Percentiles rank a stretch among this genome's conserved stretches.
Conservation (phyloP, 2,329 filamentous ascomycete genomes). For the Fusarium abutilonis region DNA sequence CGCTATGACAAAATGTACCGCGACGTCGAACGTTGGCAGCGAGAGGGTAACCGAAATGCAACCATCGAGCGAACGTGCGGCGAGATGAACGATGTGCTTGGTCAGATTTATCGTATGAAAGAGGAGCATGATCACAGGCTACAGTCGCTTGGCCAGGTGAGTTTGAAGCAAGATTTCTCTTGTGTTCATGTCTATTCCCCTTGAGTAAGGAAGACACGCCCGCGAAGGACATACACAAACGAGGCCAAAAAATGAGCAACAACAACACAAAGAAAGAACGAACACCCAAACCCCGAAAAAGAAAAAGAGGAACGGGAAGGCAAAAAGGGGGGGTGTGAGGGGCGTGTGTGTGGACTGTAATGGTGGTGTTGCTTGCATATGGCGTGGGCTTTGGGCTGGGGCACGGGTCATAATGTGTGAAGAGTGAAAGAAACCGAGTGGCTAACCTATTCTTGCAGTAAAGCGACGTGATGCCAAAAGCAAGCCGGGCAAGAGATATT, state of each 20-base stretch:
- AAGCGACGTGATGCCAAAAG: conserved; percentile 28
- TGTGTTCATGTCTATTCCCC: conserved; percentile 6
- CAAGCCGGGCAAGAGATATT: conserved; percentile 18
- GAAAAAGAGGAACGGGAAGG: conserved; percentile 28
- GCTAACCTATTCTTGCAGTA: conserved; percentile 28
- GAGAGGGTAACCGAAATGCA: conserved; percentile 77
- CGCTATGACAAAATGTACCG: conserved; percentile 77
- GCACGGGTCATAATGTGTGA: conserved; percentile 3
- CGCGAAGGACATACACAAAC: conserved; percentile 1
- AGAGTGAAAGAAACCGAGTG: conserved; percentile 23
- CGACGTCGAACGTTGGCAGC: conserved; percentile 80
- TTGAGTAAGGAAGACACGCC: conserved; percentile 4
- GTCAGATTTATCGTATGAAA: conserved; percentile 65
- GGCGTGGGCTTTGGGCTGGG: conserved; percentile 30
- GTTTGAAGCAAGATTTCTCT: conserved; percentile 19
- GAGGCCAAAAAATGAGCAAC: conserved; percentile 5
- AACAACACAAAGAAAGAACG: conserved; percentile 13
- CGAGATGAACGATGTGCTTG: conserved; percentile 73
- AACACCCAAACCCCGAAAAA: conserved; percentile 7
- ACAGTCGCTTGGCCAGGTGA: conserved; percentile 46
- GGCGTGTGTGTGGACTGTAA: conserved; percentile 30
- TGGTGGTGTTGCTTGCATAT: conserved; percentile 40
- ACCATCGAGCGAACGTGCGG: conserved; percentile 76
- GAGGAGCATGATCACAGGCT: conserved; percentile 52
- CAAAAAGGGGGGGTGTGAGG: conserved; percentile 35